Evolutionary conservation across 2,329 filamentous ascomycete genomes (phyloP).

Genomic region (Paecilomyces dactylethromorphus): DNA sequence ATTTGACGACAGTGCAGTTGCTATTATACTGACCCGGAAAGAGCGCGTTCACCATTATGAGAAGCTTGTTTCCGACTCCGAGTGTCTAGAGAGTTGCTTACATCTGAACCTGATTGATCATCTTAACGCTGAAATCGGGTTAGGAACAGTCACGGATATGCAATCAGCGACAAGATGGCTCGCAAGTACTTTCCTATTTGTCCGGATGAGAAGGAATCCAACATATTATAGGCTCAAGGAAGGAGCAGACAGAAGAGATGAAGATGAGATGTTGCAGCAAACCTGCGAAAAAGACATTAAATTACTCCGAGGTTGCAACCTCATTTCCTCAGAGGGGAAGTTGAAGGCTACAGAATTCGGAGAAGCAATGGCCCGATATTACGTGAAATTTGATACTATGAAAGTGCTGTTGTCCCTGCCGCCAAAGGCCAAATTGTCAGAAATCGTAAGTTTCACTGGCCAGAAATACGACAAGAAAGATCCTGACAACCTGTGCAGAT

Average conservation of each 20-base stretch:
- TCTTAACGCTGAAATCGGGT: conserved; percentile 73
- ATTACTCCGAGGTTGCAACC: conserved; percentile 53
- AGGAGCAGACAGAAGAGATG: conserved; percentile 40
- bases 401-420: conserved; percentile 59
- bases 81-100: conserved; percentile 69
- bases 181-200: conserved; percentile 67
- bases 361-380: conserved; percentile 76
- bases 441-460: conserved; percentile 54
- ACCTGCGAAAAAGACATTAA: conserved; percentile 66
- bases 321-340: conserved; percentile 46
- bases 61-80: conserved; percentile 64
- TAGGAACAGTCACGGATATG: conserved; percentile 63
- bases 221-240: conserved; percentile 61
- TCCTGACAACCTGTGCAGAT: conserved; percentile 46
- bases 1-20: conserved; percentile 69
- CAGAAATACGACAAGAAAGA: neutral
- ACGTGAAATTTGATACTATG: conserved; percentile 75
- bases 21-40: conserved; percentile 71
- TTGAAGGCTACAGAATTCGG: conserved; percentile 66
- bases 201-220: conserved; percentile 66
- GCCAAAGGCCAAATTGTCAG: conserved; percentile 54
- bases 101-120: conserved; percentile 77
- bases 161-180: conserved; percentile 68
- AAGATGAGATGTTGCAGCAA: conserved; percentile 60
- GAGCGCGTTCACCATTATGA: conserved; percentile 62